Conservation (phyloP, 2,329 filamentous ascomycete genomes). For the Penicillium sp. region DNA sequence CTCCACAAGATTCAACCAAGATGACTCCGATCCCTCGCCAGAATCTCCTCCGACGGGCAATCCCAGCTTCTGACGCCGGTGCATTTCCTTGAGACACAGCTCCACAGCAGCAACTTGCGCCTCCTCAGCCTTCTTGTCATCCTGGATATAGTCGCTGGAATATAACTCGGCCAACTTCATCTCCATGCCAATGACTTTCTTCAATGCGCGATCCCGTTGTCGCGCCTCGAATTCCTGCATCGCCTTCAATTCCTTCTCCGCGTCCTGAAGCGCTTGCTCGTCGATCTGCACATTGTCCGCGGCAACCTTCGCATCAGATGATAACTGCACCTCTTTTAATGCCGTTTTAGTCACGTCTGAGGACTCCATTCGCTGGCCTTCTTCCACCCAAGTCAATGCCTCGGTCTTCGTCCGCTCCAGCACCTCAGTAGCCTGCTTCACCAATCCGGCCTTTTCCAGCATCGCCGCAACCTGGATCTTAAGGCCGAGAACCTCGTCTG, state of each 20-base stretch:
- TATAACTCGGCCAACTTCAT: slow-evolving; percentile 88
- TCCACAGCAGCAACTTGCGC: slow-evolving; percentile 81
- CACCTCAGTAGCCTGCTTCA: slow-evolving; percentile 72
- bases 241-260: slow-evolving; percentile 27
- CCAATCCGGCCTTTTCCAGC: slow-evolving; percentile 76
- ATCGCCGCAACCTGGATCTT: slow-evolving; percentile 80
- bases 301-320: slow-evolving; percentile 21
- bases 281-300: slow-evolving; percentile 25
- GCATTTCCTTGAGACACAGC: slow-evolving; percentile 74
- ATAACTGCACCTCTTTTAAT: slow-evolving; percentile 12
- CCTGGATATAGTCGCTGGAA: slow-evolving; percentile 72
- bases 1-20: slow-evolving; percentile 46
- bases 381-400: slow-evolving; percentile 54
- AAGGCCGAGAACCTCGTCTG: slow-evolving; percentile 87
- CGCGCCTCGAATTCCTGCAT: slow-evolving; percentile 36
- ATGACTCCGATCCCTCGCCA: slow-evolving; percentile 32
- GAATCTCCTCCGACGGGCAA: slow-evolving; percentile 62
- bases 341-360: slow-evolving; percentile 13
- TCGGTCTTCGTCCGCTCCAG: slow-evolving; percentile 77
- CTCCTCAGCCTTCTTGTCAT: slow-evolving; percentile 75
- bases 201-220: slow-evolving; percentile 68
- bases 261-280: slow-evolving; percentile 26
- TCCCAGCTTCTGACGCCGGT: slow-evolving; percentile 68
- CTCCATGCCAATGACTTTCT: slow-evolving; percentile 73
- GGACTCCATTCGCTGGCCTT: slow-evolving; percentile 28